A percentile compares a stretch with the other conserved stretches of the same genome.
Conservation (phyloP, 345 rosid species). For the Dipteronia dyeriana region DNA sequence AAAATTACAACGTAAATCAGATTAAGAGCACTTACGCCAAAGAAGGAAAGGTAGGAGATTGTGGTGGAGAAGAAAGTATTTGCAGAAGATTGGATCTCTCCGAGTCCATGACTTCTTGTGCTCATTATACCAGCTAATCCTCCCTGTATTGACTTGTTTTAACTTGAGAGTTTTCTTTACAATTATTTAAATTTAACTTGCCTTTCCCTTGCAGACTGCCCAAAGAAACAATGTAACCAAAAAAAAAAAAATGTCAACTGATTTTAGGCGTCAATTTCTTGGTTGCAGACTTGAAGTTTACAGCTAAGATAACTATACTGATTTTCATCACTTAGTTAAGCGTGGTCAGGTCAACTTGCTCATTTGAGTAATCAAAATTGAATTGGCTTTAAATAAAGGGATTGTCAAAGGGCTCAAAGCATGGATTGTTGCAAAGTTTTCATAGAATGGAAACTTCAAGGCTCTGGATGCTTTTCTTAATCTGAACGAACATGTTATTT, state of each 20-base stretch:
- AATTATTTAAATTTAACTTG: conserved; percentile 8
- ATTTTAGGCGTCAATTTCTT: background rate
- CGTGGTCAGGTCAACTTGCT: background rate
- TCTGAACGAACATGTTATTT: background rate
- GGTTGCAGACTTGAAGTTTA: background rate
- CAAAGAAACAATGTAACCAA: background rate
- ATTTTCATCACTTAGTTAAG: background rate
- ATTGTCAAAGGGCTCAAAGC: too few relatives aligned
- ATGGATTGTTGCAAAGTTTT: too few relatives aligned
- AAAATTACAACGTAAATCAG: conserved; percentile 22
- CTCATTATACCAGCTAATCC: background rate
- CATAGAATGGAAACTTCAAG: too few relatives aligned
- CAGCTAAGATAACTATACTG: background rate
- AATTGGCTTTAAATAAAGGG: too few relatives aligned
- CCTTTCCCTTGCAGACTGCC: conserved; percentile 10
- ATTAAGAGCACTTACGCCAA: conserved; percentile 15
- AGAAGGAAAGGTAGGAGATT: background rate
- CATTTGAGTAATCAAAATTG: too few relatives aligned
- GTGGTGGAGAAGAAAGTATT: conserved; percentile 13
- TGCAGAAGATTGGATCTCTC: background rate
- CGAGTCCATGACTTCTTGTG: background rate
- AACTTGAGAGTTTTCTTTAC: background rate
- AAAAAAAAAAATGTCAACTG: too few relatives aligned
- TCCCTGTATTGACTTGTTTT: background rate
- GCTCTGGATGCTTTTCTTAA: background rate